Evolutionary conservation across 345 rosid species (phyloP).

Genomic region (Acer saccharum): DNA sequence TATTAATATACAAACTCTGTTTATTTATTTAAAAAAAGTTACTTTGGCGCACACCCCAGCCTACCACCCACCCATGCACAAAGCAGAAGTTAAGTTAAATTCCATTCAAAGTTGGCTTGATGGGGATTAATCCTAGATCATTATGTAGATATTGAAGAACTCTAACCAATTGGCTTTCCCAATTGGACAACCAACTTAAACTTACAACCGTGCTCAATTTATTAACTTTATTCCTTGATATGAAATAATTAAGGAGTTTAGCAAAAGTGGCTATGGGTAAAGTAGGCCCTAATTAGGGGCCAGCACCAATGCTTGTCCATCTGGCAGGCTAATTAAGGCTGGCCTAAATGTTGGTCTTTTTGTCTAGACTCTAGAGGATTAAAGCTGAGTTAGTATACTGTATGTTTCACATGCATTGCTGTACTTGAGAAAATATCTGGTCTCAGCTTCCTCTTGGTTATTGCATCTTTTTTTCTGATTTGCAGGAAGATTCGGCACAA

Average conservation of each 20-base stretch:
- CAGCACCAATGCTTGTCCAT: background rate
- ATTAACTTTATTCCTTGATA: background rate
- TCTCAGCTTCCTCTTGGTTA: constrained; percentile 9
- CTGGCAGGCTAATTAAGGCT: background rate
- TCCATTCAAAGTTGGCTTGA: background rate
- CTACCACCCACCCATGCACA: background rate
- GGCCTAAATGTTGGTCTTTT: background rate
- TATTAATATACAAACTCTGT: background rate
- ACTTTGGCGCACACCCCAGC: background rate
- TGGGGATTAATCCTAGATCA: background rate
- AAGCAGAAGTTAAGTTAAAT: background rate
- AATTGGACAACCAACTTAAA: background rate
- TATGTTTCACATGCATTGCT: background rate
- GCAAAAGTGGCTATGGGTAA: background rate
- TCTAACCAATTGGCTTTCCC: background rate
- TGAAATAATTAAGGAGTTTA: background rate
- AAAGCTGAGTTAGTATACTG: background rate
- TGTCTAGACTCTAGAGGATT: background rate
- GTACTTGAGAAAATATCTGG: background rate
- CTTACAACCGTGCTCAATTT: background rate
- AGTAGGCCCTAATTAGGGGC: too few relatives aligned
- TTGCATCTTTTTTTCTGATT: constrained; percentile 20
- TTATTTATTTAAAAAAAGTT: background rate
- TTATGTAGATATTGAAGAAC: background rate
- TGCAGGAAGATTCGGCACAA: constrained; percentile 91